Evolutionary conservation across 106 monocot species (phyloP), one percentile per base, ranked within the genome.

Genomic region (Iris macrosiphon): DNA sequence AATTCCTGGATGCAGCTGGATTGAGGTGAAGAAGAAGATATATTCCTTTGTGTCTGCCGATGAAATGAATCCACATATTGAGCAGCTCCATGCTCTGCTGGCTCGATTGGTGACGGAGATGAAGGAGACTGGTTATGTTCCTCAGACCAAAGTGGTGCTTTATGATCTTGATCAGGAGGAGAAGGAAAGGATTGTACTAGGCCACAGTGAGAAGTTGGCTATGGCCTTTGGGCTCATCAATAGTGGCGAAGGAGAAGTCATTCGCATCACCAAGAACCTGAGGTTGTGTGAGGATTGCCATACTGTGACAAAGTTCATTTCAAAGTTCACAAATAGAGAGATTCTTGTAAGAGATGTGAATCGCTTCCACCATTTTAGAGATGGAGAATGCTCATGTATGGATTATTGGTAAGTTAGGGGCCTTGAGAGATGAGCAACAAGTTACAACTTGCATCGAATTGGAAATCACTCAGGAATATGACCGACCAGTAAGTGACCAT

Each of bases 221-320:
- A 17, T 86, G 27, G 80, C 86, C 7, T 86, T 81, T 49, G 80
- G 86, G 13, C 74, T 86, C 20, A 81, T 86, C 29, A 77, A 68
- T 55, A 40, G 47, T n/a, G 54, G 60, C 7, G 25, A 52, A 18
- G 60, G 74, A 48, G 74, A 86, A 18, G 77, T 74, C 23, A 80
- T 86, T 15, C 30, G 80, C 51, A 74, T 86, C 35, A 77, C 80
- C 1, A 86, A 86, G 74, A 86, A 86, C 64, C 38, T 86, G 22
- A 76, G 86, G 63, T 40, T 86, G 45, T 86, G 80, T 17, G 86
- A 86, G 70, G 80, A 86, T 23, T 86, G 86, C 45, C 86, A 86
- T 59, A 70, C 80, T 8, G 41, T 86, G 10, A 81, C 86, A 15
- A 86, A 81, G 29, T 77, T 80, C 51, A 41, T 86, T 18, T 86